Evolutionary conservation across 2,329 filamentous ascomycete genomes (phyloP).

Genomic region (Aureobasidium leucospermi): DNA sequence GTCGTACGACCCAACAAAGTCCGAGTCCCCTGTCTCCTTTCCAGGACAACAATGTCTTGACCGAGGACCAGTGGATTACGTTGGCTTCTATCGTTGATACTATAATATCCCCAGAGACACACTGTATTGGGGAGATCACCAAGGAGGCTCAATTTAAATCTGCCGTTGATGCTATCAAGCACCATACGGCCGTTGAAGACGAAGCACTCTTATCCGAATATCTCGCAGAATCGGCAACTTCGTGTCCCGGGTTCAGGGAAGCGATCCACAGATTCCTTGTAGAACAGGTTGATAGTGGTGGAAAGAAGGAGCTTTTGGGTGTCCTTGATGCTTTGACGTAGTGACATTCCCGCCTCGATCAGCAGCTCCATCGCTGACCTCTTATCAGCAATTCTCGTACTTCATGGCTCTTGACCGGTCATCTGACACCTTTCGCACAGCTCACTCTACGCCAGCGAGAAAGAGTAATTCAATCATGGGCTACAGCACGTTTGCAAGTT

Average conservation of each 20-base stretch:
- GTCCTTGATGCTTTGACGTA: constrained; percentile 3
- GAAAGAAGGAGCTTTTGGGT: constrained; percentile 40
- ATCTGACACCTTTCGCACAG: constrained; percentile 52
- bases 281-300: constrained; percentile 41
- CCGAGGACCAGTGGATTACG: constrained; percentile 50
- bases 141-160: constrained; percentile 23
- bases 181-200: constrained; percentile 35
- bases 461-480: constrained; percentile 56
- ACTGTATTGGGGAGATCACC: not conserved
- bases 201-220: constrained; percentile 24
- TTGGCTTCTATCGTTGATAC: constrained; percentile 52
- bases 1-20: constrained; percentile 10
- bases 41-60: constrained; percentile 42
- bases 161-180: constrained; percentile 34
- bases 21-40: constrained; percentile 38
- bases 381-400: constrained; percentile 49
- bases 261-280: constrained; percentile 43
- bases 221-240: constrained; percentile 28
- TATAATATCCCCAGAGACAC: constrained; percentile 45
- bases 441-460: constrained; percentile 56
- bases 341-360: not conserved
- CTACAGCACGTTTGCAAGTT: constrained; percentile 46
- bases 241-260: constrained; percentile 47
- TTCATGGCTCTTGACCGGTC: constrained; percentile 60
- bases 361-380: not conserved